Percentiles rank a stretch among this genome's conserved stretches.
Evolutionary conservation across 2,329 filamentous ascomycete species (phyloP).

Genomic region (Exophiala spinifera): DNA sequence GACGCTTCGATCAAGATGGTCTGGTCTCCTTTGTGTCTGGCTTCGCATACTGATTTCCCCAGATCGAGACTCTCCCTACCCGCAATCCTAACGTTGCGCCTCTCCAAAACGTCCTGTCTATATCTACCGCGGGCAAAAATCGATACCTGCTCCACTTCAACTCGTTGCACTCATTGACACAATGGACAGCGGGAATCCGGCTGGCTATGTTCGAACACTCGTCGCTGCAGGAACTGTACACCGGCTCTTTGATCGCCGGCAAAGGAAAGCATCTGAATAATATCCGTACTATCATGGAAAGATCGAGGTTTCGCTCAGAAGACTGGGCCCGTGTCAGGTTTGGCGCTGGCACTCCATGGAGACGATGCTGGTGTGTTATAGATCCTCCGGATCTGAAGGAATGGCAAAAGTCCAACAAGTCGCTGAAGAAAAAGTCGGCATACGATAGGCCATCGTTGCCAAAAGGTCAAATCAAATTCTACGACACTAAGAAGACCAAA

Average conservation of each 20-base stretch:
- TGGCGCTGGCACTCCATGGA: constrained; percentile 92
- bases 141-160: constrained; percentile 96
- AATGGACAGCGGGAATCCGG: constrained; percentile 94
- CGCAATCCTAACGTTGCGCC: constrained; percentile 72
- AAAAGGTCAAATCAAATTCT: constrained; percentile 92
- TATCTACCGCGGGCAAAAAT: constrained; percentile 93
- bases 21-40: constrained; percentile 30
- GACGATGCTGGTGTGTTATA: constrained; percentile 94
- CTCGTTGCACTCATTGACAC: constrained; percentile 83
- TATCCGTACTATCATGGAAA: constrained; percentile 84
- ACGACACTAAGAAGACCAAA: constrained; percentile 89
- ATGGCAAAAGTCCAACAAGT: constrained; percentile 76
- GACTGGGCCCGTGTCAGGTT: constrained; percentile 96
- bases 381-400: constrained; percentile 92
- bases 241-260: constrained; percentile 88
- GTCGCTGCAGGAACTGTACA: constrained; percentile 92
- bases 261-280: constrained; percentile 89
- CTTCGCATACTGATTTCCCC: constrained; percentile 30
- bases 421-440: constrained; percentile 73
- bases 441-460: constrained; percentile 74
- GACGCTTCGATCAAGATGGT: constrained; percentile 99
- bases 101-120: constrained; percentile 89
- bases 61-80: constrained; percentile 89
- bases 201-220: constrained; percentile 93
- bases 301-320: constrained; percentile 71